These are phyloP conservation scores for Phytopythium litorale DNA, from an alignment of 352 stramenopile species.

Conservation along the genomic window DNA sequence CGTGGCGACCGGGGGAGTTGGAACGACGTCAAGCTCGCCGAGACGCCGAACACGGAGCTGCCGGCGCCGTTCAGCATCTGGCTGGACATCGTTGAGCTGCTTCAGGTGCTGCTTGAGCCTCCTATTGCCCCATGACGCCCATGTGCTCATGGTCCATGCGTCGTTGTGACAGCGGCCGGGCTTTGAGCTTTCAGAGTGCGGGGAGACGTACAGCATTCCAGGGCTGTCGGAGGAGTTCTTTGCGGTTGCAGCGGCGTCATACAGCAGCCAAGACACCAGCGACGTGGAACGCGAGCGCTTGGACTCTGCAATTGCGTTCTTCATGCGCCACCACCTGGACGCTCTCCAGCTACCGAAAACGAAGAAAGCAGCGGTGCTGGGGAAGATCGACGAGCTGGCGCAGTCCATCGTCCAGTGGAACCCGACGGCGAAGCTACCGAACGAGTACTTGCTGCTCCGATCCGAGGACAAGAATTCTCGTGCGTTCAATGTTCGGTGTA, in stretches of 20 bases:
- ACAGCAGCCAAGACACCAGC: conserved; percentile 14
- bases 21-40: conserved; percentile 35
- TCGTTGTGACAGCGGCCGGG: conserved; percentile 33
- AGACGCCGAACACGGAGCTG: conserved; percentile 64
- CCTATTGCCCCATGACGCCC: background rate
- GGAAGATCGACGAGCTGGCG: conserved; percentile 45
- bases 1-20: conserved; percentile 13
- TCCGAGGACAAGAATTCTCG: conserved; percentile 67
- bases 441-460: conserved; percentile 68
- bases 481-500: conserved; percentile 23
- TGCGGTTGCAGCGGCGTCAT: conserved; percentile 20
- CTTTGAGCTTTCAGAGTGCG: conserved; percentile 56
- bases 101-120: conserved; percentile 46
- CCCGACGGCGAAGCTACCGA: conserved; percentile 46
- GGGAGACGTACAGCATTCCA: conserved; percentile 21
- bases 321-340: conserved; percentile 66
- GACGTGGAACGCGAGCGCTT: conserved; percentile 21
- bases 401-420: conserved; percentile 52
- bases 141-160: background rate
- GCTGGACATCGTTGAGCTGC: conserved; percentile 66
- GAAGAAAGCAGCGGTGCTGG: conserved; percentile 33
- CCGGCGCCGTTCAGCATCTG: conserved; percentile 56
- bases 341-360: conserved; percentile 35
- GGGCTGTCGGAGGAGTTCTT: conserved; percentile 52
- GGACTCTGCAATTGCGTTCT: conserved; percentile 57